Percentiles rank a stretch among this genome's conserved stretches.
Evolutionary conservation across 257 asterid species (phyloP).

Genomic region (Salvia hispanica): DNA sequence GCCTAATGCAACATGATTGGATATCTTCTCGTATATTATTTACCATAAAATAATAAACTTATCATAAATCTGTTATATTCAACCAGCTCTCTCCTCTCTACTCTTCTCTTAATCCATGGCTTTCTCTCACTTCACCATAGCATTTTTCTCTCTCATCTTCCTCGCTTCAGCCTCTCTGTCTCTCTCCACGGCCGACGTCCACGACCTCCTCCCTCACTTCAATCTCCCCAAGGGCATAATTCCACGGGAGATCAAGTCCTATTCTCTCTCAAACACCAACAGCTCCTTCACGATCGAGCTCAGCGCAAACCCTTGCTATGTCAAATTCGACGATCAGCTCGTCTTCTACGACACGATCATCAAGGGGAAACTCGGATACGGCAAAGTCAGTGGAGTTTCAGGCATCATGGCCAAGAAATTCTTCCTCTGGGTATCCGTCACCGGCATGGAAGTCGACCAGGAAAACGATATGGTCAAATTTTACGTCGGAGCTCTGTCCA

Average conservation of each 20-base stretch:
- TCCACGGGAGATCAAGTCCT: slow-evolving; percentile 47
- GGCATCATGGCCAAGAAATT: slow-evolving; percentile 73
- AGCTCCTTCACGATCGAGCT: slow-evolving; percentile 46
- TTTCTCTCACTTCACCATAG: slow-evolving; percentile 9
- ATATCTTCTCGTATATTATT: no score
- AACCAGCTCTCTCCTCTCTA: neutral
- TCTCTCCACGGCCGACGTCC: slow-evolving; percentile 37
- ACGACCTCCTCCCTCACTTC: slow-evolving; percentile 49
- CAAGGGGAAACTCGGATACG: slow-evolving; percentile 59
- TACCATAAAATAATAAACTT: no score
- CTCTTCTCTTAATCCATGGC: slow-evolving; percentile 34
- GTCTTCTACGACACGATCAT: slow-evolving; percentile 56
- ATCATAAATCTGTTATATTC: no score
- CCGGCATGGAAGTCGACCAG: slow-evolving; percentile 59
- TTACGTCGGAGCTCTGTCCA: slow-evolving; percentile 59
- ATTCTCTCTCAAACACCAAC: slow-evolving; percentile 42
- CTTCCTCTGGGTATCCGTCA: slow-evolving; percentile 66
- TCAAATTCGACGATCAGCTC: slow-evolving; percentile 53
- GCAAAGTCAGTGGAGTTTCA: slow-evolving; percentile 57
- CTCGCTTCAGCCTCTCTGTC: slow-evolving; percentile 33
- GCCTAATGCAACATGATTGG: no score
- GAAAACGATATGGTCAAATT: slow-evolving; percentile 47
- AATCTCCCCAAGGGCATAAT: slow-evolving; percentile 55
- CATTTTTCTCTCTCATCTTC: slow-evolving; percentile 36
- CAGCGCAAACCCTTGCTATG: slow-evolving; percentile 56